These are phyloP conservation scores for Cyphellophora europaea DNA, from an alignment of 2,329 filamentous ascomycete genomes.

Conservation along the genomic window DNA sequence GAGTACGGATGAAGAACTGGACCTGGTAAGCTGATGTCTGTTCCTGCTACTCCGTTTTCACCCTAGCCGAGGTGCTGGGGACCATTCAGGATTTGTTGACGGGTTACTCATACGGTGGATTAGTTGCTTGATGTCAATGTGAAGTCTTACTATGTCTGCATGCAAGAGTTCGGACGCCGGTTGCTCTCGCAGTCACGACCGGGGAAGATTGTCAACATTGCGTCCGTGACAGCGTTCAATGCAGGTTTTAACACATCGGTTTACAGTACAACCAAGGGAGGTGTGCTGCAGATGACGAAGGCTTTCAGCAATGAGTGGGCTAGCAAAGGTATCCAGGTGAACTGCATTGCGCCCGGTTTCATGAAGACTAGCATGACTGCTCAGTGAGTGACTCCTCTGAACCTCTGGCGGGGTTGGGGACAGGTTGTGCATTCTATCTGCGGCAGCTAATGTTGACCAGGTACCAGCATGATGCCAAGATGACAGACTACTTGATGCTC, in stretches of 20 bases:
- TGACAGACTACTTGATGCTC: too few relatives aligned
- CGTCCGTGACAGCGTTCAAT: slow-evolving; percentile 5
- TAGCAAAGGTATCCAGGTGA: slow-evolving; percentile 22
- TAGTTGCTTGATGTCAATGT: slow-evolving; percentile 7
- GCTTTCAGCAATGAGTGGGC: slow-evolving; percentile 31
- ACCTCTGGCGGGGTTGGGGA: too few relatives aligned
- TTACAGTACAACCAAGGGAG: slow-evolving; percentile 32
- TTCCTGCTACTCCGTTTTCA: too few relatives aligned
- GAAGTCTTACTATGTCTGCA: slow-evolving; percentile 5
- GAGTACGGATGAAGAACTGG: too few relatives aligned
- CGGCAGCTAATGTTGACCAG: too few relatives aligned
- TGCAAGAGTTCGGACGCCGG: slow-evolving; percentile 6
- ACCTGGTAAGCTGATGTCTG: too few relatives aligned
- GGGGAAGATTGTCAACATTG: slow-evolving; percentile 12
- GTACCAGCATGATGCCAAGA: too few relatives aligned
- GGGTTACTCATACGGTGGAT: too few relatives aligned
- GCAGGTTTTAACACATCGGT: slow-evolving; percentile 12
- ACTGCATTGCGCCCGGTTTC: slow-evolving; percentile 20
- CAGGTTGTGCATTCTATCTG: too few relatives aligned
- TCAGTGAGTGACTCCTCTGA: too few relatives aligned
- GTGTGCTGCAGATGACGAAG: slow-evolving; percentile 31
- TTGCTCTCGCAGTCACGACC: slow-evolving; percentile 1
- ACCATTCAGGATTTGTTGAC: too few relatives aligned
- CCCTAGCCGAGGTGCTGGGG: too few relatives aligned
- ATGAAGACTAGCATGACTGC: slow-evolving; percentile 18